phyloP scores from a whole-genome alignment of 495 filamentous ascomycete genomes.

The Annulohypoxylon stygium region DNA sequence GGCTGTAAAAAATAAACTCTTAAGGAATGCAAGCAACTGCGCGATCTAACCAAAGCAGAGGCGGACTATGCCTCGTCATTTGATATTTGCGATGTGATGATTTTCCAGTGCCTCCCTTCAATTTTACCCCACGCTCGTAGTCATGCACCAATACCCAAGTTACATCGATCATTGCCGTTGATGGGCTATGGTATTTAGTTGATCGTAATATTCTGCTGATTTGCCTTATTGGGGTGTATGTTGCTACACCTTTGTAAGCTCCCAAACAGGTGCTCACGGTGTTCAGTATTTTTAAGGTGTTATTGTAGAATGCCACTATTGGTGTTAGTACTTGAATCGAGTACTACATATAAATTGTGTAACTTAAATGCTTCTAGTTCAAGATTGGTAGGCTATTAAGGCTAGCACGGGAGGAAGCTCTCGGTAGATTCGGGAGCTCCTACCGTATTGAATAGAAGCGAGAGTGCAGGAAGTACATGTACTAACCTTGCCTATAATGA shows the following conservation, averaged over 20 bases:
- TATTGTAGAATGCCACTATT: neutral
- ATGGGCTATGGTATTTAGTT: neutral
- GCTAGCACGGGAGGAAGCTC: constrained; percentile 10
- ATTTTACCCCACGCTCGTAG: neutral
- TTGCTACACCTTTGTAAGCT: constrained; percentile 3
- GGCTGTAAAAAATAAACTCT: constrained; percentile 18
- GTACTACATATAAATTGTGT: neutral
- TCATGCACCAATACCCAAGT: neutral
- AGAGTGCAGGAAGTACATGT: constrained; percentile 6
- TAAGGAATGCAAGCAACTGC: constrained; percentile 25
- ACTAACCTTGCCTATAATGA: constrained; percentile 23
- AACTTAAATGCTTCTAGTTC: constrained; percentile 13
- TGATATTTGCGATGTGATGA: constrained; percentile 9
- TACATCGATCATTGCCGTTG: neutral
- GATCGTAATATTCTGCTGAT: neutral
- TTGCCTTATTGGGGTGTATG: neutral
- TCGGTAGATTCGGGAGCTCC: constrained; percentile 41
- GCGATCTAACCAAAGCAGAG: constrained; percentile 5
- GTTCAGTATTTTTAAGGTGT: neutral
- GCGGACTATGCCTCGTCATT: constrained; percentile 5
- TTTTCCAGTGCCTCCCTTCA: neutral
- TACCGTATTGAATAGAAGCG: constrained; percentile 25
- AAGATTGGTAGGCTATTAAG: constrained; percentile 24
- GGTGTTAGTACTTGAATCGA: neutral
- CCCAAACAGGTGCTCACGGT: neutral